Conservation (phyloP, 305 asterid species). For the Ilex paraguariensis region DNA sequence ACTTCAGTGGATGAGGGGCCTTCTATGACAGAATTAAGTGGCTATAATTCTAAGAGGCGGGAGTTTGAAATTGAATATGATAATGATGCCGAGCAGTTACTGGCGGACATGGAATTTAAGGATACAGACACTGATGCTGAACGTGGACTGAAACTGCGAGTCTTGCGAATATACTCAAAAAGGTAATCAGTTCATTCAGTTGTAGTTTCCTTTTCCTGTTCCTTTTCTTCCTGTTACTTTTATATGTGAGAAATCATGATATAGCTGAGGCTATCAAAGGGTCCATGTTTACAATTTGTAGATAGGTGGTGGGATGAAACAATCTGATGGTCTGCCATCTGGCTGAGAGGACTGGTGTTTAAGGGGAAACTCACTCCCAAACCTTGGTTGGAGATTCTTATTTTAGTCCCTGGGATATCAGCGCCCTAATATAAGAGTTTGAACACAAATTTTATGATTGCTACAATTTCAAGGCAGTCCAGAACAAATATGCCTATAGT, state of each 20-base stretch:
- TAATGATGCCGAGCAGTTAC: slow-evolving; percentile 96
- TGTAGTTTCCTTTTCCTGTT: not conserved
- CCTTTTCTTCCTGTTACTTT: not conserved
- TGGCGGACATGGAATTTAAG: slow-evolving; percentile 97
- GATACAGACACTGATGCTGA: slow-evolving; percentile 86
- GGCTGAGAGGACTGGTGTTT: not conserved
- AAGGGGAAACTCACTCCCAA: not conserved
- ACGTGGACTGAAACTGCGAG: slow-evolving; percentile 73
- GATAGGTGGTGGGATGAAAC: no score
- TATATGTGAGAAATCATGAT: not conserved
- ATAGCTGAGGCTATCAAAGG: not conserved
- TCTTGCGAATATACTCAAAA: slow-evolving; percentile 74
- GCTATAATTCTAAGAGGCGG: slow-evolving; percentile 87
- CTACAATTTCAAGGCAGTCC: no score
- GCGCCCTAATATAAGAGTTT: no score
- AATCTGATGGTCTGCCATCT: no score
- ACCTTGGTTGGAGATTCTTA: not conserved
- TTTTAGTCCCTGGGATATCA: no score
- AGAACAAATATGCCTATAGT: no score
- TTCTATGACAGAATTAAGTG: slow-evolving; percentile 63
- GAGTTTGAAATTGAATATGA: slow-evolving; percentile 94
- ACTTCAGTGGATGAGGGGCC: no score
- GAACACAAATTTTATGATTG: no score
- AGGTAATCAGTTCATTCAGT: slow-evolving; percentile 31
- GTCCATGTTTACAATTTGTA: not conserved